Evolutionary conservation across 2,329 filamentous ascomycete genomes (phyloP).

Genomic region (Lizonia empirigonia): DNA sequence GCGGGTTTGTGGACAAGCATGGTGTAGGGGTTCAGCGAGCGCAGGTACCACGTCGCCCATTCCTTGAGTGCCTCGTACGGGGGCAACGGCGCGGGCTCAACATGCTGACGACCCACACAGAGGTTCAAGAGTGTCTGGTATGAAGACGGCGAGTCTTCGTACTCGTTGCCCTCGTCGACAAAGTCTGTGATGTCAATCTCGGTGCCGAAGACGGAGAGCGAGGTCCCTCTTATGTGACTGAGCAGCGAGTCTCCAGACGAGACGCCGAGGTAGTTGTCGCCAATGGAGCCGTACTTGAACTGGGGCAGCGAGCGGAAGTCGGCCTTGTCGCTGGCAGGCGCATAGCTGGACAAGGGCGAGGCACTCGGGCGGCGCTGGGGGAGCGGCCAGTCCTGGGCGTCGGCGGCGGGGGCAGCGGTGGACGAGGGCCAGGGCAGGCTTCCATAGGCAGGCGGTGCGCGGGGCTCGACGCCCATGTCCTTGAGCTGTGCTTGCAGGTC

Average conservation of each 20-base stretch:
- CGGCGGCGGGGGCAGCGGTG: constrained; percentile 14
- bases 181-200: constrained; percentile 80
- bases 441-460: constrained; percentile 52
- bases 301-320: constrained; percentile 48
- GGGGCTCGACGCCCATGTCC: constrained; percentile 65
- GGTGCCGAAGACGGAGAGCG: constrained; percentile 77
- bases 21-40: constrained; percentile 71
- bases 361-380: constrained; percentile 28
- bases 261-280: constrained; percentile 70
- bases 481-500: constrained; percentile 71
- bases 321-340: constrained; percentile 24
- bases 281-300: constrained; percentile 55
- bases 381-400: constrained; percentile 32
- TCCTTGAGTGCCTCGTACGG: constrained; percentile 66
- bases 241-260: constrained; percentile 67
- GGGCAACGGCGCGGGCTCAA: constrained; percentile 66
- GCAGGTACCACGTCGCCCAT: constrained; percentile 77
- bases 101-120: constrained; percentile 60
- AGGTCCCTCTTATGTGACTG: constrained; percentile 76
- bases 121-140: constrained; percentile 72
- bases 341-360: constrained; percentile 36
- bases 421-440: constrained; percentile 34
- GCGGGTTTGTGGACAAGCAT: constrained; percentile 79
- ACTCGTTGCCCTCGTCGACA: constrained; percentile 67
- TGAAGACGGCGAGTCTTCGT: constrained; percentile 64